These are phyloP conservation scores for Pythium graminicola DNA, from an alignment of 352 stramenopile genomes.

Conservation along the genomic window DNA sequence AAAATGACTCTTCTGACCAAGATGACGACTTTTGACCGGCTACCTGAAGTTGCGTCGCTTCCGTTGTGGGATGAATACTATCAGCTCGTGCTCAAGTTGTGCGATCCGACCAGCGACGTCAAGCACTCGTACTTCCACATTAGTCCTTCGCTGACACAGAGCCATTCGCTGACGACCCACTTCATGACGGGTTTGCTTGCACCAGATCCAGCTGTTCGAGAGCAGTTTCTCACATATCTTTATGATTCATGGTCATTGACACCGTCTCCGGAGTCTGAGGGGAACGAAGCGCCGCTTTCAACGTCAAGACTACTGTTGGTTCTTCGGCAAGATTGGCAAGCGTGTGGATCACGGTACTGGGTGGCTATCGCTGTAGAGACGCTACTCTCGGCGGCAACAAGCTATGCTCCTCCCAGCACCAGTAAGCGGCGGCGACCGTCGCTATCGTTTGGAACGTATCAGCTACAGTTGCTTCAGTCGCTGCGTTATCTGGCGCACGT, in stretches of 20 bases:
- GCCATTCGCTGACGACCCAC: conserved; percentile 60
- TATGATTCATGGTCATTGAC: conserved; percentile 28
- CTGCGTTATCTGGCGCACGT: conserved; percentile 72
- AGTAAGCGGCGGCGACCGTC: neutral
- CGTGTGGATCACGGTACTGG: conserved; percentile 82
- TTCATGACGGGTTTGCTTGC: conserved; percentile 77
- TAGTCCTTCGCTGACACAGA: conserved; percentile 43
- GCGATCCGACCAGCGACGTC: conserved; percentile 42
- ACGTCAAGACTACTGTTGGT: conserved; percentile 57
- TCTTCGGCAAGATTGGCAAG: conserved; percentile 81
- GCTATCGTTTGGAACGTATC: conserved; percentile 2
- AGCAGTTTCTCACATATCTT: conserved; percentile 73
- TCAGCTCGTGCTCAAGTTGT: conserved; percentile 66
- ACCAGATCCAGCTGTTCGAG: conserved; percentile 50
- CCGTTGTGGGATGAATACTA: conserved; percentile 82
- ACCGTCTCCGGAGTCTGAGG: conserved; percentile 13
- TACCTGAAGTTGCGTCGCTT: conserved; percentile 81
- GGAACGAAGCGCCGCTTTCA: conserved; percentile 34
- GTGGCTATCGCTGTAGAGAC: conserved; percentile 72
- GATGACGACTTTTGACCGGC: conserved; percentile 78
- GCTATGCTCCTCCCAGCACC: neutral
- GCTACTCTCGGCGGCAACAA: conserved; percentile 40
- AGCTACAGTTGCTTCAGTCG: conserved; percentile 29
- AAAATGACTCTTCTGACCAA: conserved; percentile 84
- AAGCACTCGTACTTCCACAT: conserved; percentile 73